phyloP scores from a whole-genome alignment of 768 basidiomycete species.

The Boletellus ananas region DNA sequence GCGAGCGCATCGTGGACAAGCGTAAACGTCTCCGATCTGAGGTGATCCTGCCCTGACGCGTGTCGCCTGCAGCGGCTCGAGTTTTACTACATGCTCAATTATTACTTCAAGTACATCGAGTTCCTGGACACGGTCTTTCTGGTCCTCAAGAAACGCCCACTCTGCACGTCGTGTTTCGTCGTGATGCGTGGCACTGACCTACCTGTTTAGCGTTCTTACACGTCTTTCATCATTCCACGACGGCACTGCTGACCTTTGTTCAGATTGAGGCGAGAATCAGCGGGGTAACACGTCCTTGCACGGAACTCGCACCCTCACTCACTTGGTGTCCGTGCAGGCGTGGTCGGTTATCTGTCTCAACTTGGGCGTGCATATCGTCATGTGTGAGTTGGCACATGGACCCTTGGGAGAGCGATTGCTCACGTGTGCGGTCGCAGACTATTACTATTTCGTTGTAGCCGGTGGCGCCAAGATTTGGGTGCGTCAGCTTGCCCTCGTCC shows the following conservation, averaged over 20 bases:
- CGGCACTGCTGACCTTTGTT: conserved; percentile 86
- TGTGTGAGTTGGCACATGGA: conserved; percentile 62
- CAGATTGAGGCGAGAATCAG: conserved; percentile 87
- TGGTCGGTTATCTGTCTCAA: conserved; percentile 90
- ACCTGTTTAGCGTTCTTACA: conserved; percentile 77
- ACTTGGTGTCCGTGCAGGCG: conserved; percentile 47
- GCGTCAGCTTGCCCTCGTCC: not conserved
- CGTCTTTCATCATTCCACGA: conserved; percentile 96
- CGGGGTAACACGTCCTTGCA: conserved; percentile 47
- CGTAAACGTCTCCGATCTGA: conserved; percentile 40
- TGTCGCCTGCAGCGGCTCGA: conserved; percentile 62
- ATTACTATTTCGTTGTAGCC: conserved; percentile 97
- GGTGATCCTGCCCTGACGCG: conserved; percentile 1
- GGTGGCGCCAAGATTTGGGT: conserved; percentile 40
- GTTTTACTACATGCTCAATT: conserved; percentile 96
- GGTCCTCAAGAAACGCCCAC: conserved; percentile 93
- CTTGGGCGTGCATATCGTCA: conserved; percentile 86
- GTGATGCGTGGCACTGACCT: not conserved
- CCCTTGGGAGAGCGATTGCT: not conserved
- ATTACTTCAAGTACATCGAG: conserved; percentile 96
- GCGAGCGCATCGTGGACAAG: conserved; percentile 73
- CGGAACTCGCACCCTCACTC: not conserved
- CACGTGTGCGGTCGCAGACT: conserved; percentile 54
- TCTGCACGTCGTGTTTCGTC: conserved; percentile 52
- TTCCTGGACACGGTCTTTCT: conserved; percentile 94